Evolutionary conservation across 2,329 filamentous ascomycete genomes (phyloP).

Genomic region (Scytalidium lignicola): DNA sequence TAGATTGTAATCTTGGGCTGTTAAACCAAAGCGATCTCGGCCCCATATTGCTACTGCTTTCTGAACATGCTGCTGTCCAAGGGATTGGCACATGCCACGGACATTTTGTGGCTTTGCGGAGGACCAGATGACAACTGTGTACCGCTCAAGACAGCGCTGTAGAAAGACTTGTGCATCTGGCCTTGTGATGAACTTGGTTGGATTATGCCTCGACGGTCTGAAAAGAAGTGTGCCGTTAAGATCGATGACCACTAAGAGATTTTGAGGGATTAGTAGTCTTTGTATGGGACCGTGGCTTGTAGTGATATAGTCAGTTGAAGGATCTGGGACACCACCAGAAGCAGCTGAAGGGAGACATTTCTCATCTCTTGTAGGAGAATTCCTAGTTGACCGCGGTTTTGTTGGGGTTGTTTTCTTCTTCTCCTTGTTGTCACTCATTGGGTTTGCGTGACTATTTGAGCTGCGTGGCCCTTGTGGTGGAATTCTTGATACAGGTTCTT

Average conservation of each 20-base stretch:
- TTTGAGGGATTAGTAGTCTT: constrained; percentile 42
- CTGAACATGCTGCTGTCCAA: constrained; percentile 53
- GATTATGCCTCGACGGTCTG: constrained; percentile 51
- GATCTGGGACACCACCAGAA: constrained; percentile 45
- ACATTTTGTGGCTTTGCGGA: constrained; percentile 76
- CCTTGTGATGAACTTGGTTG: constrained; percentile 56
- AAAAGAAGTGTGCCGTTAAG: constrained; percentile 86
- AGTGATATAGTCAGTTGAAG: constrained; percentile 55
- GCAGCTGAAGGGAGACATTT: constrained; percentile 11
- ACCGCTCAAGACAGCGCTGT: constrained; percentile 65
- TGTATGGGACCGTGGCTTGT: constrained; percentile 42
- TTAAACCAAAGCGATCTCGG: constrained; percentile 70
- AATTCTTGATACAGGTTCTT: not conserved
- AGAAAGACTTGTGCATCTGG: constrained; percentile 67
- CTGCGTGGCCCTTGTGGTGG: not conserved
- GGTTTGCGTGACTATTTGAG: not conserved
- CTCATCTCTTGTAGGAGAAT: not conserved
- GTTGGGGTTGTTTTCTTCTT: not conserved
- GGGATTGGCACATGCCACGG: constrained; percentile 54
- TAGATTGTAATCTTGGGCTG: constrained; percentile 53
- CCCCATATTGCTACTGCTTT: constrained; percentile 69
- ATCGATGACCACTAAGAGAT: constrained; percentile 80
- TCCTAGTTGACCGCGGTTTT: constrained; percentile 4
- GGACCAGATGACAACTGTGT: constrained; percentile 86
- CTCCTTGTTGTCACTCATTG: not conserved